Conservation (phyloP, 768 basidiomycete species). For the Floccularia luteovirens region DNA sequence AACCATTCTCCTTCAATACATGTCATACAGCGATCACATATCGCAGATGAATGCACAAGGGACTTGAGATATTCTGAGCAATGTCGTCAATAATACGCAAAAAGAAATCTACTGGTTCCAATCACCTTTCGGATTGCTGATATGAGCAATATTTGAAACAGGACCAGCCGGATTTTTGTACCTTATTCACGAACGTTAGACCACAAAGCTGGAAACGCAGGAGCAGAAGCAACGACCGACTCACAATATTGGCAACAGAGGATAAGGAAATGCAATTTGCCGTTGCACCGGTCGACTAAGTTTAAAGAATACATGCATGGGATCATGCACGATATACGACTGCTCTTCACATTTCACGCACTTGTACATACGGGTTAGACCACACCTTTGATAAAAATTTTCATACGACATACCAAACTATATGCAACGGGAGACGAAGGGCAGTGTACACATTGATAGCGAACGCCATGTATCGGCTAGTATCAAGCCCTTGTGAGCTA, state of each 20-base stretch:
- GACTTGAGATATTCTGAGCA: conserved; percentile 51
- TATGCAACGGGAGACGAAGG: conserved; percentile 64
- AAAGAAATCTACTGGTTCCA: background rate
- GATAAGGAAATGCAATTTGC: conserved; percentile 36
- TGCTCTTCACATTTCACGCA: conserved; percentile 73
- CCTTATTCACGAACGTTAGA: conserved; percentile 22
- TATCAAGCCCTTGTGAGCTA: conserved; percentile 1
- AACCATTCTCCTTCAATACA: conserved; percentile 86
- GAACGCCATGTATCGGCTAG: conserved; percentile 66
- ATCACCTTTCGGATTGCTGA: conserved; percentile 51
- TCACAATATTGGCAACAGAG: conserved; percentile 66
- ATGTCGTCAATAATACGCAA: background rate
- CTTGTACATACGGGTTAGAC: conserved; percentile 26
- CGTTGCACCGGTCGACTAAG: conserved; percentile 72
- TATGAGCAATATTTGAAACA: conserved; percentile 24
- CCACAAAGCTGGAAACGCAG: background rate
- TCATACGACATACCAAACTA: conserved; percentile 55
- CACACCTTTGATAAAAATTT: background rate
- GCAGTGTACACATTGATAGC: conserved; percentile 91
- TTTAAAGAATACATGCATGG: conserved; percentile 85
- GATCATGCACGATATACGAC: conserved; percentile 77
- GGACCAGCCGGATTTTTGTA: conserved; percentile 62
- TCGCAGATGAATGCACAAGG: conserved; percentile 56
- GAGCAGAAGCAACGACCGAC: conserved; percentile 9
- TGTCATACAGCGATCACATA: conserved; percentile 84